Percentiles rank a stretch among this genome's conserved stretches.
Evolutionary conservation across 768 basidiomycete genomes (phyloP).

Genomic region (Asterophora parasitica): DNA sequence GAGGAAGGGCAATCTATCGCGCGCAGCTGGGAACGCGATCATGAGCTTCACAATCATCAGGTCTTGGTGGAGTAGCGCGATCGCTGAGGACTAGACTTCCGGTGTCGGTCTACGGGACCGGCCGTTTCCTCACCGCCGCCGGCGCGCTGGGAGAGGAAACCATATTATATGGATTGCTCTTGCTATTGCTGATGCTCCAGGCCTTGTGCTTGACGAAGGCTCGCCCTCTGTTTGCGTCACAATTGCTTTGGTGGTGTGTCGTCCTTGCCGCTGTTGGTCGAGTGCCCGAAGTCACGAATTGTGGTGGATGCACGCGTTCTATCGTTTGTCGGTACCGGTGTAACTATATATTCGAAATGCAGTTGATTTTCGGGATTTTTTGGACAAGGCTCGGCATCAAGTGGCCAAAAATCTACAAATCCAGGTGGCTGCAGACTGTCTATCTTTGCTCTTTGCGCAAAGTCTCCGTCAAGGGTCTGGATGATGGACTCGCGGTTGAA

Average conservation of each 20-base stretch:
- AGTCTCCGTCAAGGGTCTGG: no score
- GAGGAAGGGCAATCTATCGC: conserved; percentile 17
- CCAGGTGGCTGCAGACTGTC: no score
- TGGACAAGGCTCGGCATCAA: no score
- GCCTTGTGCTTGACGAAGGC: no score
- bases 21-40: conserved; percentile 12
- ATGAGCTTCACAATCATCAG: conserved; percentile 5
- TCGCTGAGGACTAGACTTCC: no score
- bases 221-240: not conserved
- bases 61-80: conserved; percentile 5
- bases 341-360: not conserved
- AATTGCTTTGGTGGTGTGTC: not conserved
- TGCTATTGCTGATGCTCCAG: not conserved
- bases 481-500: no score
- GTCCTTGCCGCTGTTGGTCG: not conserved
- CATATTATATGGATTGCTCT: not conserved
- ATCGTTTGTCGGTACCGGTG: not conserved
- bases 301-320: not conserved
- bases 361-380: not conserved
- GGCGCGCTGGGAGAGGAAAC: not conserved
- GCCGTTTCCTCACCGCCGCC: not conserved
- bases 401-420: no score
- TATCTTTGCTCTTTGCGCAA: no score
- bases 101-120: no score
- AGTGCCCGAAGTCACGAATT: not conserved